These are phyloP conservation scores for Globisporangium paroecandrum DNA, from an alignment of 352 stramenopile genomes.

Conservation along the genomic window DNA sequence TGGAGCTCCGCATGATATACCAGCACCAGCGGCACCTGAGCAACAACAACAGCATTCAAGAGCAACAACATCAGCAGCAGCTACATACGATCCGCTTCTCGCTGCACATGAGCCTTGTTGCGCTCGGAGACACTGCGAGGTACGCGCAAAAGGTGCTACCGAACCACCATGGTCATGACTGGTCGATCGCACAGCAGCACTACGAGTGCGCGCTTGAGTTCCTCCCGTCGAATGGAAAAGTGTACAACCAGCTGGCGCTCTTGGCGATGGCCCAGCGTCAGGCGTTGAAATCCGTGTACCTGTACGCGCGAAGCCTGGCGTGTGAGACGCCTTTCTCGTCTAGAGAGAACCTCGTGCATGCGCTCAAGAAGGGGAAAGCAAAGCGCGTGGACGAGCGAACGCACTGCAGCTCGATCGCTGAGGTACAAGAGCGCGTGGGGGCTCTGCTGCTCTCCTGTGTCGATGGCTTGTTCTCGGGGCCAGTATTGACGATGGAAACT, in stretches of 20 bases:
- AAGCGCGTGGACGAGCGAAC: background rate
- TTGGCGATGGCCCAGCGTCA: constrained; percentile 34
- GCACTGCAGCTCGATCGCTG: background rate
- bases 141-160: constrained; percentile 33
- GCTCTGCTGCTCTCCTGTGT: constrained; percentile 12
- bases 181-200: constrained; percentile 25
- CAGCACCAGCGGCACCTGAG: background rate
- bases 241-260: constrained; percentile 60
- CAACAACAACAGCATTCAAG: background rate
- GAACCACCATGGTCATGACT: constrained; percentile 20
- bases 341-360: constrained; percentile 36
- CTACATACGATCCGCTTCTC: constrained; percentile 27
- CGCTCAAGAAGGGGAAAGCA: constrained; percentile 19
- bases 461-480: constrained; percentile 1
- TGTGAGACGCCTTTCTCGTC: constrained; percentile 38
- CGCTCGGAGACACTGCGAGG: constrained; percentile 43
- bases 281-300: constrained; percentile 32
- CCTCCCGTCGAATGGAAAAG: constrained; percentile 45
- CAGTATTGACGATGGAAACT: background rate
- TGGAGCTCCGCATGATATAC: background rate
- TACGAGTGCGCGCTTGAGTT: constrained; percentile 38
- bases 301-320: constrained; percentile 43
- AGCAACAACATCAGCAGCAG: background rate
- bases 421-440: constrained; percentile 10
- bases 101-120: constrained; percentile 43